Evolutionary conservation across 495 filamentous ascomycete species (phyloP), one percentile per base, ranked within the genome.

Genomic region (Penicillium parvum): DNA sequence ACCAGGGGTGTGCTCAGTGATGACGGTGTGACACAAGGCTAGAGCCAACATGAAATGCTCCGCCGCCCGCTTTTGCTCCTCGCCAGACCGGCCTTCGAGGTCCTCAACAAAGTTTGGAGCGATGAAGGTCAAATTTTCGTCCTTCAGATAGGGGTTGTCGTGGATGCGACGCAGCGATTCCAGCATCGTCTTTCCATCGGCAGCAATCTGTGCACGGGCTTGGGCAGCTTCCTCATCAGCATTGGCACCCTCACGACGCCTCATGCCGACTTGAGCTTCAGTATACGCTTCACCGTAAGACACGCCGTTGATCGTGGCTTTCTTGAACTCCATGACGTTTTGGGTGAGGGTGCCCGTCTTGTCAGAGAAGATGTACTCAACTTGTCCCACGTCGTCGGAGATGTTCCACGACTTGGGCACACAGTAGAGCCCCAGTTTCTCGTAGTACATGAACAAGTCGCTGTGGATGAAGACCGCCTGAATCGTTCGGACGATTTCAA

Each of bases 241-340:
- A 64, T 97, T 78, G 29, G 90, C 76, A 32, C 94, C 94, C 64
- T 88, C 74, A 25, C 92, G 80, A 63, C 88, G 86, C 62, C 92
- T 86, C 85, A 97, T 90, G 29, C 94, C 94, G 35, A 90, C 83
- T 62, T 94, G 85, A 0, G 94, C 94, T 64, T 99, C 94, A 0
- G 94, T 97, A 57, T 95, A 97, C 0, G 94, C 94, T 66, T 97
- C 94, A 32, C 94, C 94, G 55, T 99, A 99, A 7, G 90, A 79
- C 39, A 89, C 75, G 7, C 94, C 92, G 57, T 97, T 96, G 61
- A 99, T 82, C 12, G 88, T 94, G 45, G 82, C 85, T 58, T 99
- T 99, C 64, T 96, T 97, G 79, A 96, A 99, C 66, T 99, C 94
- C 94, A 99, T 99, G 37, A 97, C 88, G 59, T 99, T 99, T 57